phyloP scores from a whole-genome alignment of 306 rosid genomes.

The Carpinus fangiana region DNA sequence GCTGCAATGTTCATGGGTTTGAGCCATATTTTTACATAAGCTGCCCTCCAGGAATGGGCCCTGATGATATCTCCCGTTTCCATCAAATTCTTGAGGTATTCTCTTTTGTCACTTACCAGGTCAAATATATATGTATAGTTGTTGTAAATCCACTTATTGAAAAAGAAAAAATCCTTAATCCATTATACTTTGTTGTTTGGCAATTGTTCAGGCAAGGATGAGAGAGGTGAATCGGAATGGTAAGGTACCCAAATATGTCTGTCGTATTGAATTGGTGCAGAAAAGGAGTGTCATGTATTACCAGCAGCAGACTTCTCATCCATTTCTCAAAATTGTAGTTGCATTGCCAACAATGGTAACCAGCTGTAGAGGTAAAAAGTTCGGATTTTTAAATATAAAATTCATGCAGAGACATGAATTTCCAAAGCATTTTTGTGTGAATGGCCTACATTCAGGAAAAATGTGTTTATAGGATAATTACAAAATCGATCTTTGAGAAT shows the following conservation, averaged over 20 bases:
- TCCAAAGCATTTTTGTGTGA: not conserved
- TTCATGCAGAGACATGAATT: not conserved
- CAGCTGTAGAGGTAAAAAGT: conserved; percentile 84
- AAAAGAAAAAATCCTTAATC: not conserved
- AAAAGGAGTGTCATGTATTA: conserved; percentile 89
- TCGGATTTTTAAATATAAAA: not conserved
- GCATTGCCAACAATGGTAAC: conserved; percentile 97
- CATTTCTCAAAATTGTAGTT: conserved; percentile 90
- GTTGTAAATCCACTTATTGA: not conserved
- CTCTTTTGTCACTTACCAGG: conserved; percentile 18
- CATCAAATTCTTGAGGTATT: conserved; percentile 83
- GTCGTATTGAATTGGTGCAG: conserved; percentile 79
- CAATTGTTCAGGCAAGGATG: conserved; percentile 71
- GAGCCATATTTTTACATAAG: conserved; percentile 90
- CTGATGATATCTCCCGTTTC: conserved; percentile 79
- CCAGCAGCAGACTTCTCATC: conserved; percentile 66
- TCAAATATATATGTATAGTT: conserved; percentile 4
- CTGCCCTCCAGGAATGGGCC: conserved; percentile 91
- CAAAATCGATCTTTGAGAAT: not conserved
- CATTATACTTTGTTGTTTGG: conserved; percentile 21
- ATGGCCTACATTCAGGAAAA: not conserved
- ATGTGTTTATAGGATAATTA: not conserved
- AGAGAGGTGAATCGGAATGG: conserved; percentile 80
- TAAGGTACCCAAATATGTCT: conserved; percentile 61
- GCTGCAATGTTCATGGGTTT: conserved; percentile 93